Percentiles rank a stretch among this genome's conserved stretches.
Conservation (phyloP, 2,329 filamentous ascomycete genomes). For the Talaromyces sp. region DNA sequence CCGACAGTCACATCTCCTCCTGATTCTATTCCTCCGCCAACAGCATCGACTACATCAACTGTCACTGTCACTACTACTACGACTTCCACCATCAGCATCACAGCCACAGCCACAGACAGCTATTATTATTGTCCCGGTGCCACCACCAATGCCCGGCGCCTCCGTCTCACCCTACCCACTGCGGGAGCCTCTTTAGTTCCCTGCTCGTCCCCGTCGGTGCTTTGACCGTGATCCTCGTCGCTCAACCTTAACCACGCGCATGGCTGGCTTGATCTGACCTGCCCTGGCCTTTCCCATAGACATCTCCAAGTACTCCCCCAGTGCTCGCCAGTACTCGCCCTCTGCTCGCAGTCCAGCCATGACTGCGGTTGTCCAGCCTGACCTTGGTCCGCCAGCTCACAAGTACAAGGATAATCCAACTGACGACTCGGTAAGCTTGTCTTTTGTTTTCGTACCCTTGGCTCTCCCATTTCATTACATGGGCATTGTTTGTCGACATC, state of each 20-base stretch:
- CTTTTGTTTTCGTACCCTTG: conserved; percentile 14
- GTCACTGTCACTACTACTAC: neutral
- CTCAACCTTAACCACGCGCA: conserved; percentile 10
- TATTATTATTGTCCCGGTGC: neutral
- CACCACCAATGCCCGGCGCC: conserved; percentile 8
- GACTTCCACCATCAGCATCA: neutral
- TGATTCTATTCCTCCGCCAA: neutral
- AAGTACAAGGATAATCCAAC: conserved; percentile 45
- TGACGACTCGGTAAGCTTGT: conserved; percentile 41
- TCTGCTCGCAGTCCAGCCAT: conserved; percentile 25
- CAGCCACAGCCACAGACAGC: neutral
- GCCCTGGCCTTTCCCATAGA: neutral
- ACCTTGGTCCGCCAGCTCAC: conserved; percentile 30
- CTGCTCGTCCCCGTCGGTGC: neutral
- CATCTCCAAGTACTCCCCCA: neutral
- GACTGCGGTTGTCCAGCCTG: conserved; percentile 40
- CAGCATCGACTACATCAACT: neutral
- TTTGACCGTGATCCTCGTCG: conserved; percentile 8
- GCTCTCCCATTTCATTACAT: neutral
- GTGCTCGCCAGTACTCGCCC: neutral
- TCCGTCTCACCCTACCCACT: conserved; percentile 8
- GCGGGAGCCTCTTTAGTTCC: conserved; percentile 9
- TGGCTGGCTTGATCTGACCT: neutral
- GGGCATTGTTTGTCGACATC: neutral
- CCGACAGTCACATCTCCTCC: neutral